Conservation (phyloP, 169 alveolate genomes). For the Neospora caninum region DNA sequence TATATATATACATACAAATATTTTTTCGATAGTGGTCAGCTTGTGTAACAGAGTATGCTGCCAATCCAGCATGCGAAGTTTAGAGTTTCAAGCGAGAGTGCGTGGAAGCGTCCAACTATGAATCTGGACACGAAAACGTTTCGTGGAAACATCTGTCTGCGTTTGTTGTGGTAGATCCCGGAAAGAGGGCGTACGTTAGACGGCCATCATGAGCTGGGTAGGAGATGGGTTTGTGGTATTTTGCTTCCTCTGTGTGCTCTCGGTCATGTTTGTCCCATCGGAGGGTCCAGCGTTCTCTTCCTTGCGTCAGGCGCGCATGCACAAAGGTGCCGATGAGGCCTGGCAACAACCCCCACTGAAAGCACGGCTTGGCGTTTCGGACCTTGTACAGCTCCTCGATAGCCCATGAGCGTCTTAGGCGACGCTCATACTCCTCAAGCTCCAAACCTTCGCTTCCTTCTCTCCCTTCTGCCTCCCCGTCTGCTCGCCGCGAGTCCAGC, state of each 20-base stretch:
- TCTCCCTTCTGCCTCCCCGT: not conserved
- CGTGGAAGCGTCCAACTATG: no score
- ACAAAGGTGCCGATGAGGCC: slow-evolving; percentile 50
- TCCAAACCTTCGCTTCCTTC: slow-evolving; percentile 64
- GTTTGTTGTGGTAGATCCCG: not conserved
- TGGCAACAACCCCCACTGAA: slow-evolving; percentile 12
- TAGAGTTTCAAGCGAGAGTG: no score
- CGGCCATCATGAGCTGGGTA: slow-evolving; percentile 89
- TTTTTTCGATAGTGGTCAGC: not conserved
- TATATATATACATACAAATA: not conserved
- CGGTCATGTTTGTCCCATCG: slow-evolving; percentile 72
- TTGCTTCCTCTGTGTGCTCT: slow-evolving; percentile 77
- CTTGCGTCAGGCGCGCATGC: slow-evolving; percentile 68
- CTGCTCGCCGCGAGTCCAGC: not conserved
- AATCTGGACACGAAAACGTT: no score
- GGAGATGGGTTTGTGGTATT: slow-evolving; percentile 67
- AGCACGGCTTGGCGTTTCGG: slow-evolving; percentile 57
- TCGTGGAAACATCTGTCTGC: no score
- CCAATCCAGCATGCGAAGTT: no score
- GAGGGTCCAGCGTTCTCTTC: slow-evolving; percentile 83
- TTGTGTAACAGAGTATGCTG: no score
- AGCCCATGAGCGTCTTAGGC: slow-evolving; percentile 78
- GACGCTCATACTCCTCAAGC: slow-evolving; percentile 74
- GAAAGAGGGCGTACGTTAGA: not conserved
- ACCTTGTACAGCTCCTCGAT: slow-evolving; percentile 76